Conservation (phyloP, 176 grass and related monocot genomes). For the Juncus effusus region DNA sequence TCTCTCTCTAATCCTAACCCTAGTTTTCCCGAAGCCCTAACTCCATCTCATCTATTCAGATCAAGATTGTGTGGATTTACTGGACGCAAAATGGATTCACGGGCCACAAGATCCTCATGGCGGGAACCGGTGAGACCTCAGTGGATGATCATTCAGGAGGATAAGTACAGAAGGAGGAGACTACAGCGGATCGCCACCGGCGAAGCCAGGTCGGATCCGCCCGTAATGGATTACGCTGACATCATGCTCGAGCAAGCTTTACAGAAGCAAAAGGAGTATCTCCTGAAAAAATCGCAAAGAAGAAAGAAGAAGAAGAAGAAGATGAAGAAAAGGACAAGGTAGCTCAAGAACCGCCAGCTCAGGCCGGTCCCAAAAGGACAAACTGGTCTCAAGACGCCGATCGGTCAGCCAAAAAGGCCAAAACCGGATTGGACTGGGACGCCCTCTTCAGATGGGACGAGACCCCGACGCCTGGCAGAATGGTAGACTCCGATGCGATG, state of each 20-base stretch:
- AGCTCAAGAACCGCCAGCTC: constrained; percentile 30
- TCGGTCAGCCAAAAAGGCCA: constrained; percentile 55
- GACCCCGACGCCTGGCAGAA: constrained; percentile 80
- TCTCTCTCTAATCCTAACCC: too few species aligned
- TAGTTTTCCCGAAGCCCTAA: too few species aligned
- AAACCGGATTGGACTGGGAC: constrained; percentile 76
- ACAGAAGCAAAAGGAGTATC: constrained; percentile 63
- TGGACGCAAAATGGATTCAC: too few species aligned
- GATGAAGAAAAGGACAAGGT: too few species aligned
- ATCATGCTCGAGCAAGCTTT: constrained; percentile 67
- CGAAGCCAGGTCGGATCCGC: constrained; percentile 69
- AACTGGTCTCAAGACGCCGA: constrained; percentile 85
- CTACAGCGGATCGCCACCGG: constrained; percentile 57
- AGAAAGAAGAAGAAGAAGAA: constrained; percentile 76
- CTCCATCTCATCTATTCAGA: too few species aligned
- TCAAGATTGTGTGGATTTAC: too few species aligned
- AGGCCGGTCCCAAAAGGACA: constrained; percentile 40
- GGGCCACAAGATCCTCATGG: constrained; percentile 55
- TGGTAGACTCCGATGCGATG: constrained; percentile 83
- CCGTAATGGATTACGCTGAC: constrained; percentile 63
- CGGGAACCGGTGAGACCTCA: constrained; percentile 53
- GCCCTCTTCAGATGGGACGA: constrained; percentile 96
- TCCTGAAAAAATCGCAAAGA: constrained; percentile 66
- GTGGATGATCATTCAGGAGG: constrained; percentile 85
- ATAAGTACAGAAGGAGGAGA: constrained; percentile 68